These are phyloP conservation scores for Polyplosphaeria fusca DNA, from an alignment of 495 filamentous ascomycete species.

Conservation along the genomic window DNA sequence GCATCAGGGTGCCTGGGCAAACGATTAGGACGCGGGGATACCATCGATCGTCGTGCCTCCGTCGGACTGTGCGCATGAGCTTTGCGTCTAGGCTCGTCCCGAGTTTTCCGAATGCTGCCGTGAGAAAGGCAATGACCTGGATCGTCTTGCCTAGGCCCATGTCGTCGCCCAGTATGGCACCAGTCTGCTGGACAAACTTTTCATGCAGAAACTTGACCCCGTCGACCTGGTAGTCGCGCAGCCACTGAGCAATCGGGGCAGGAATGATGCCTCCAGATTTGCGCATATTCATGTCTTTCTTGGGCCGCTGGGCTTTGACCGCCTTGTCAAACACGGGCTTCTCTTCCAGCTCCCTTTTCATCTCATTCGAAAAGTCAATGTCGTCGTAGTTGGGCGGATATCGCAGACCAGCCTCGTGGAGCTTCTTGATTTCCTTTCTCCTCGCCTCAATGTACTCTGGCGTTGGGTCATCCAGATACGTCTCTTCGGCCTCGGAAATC, in stretches of 20 bases:
- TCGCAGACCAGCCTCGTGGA: constrained; percentile 66
- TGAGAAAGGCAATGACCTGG: constrained; percentile 92
- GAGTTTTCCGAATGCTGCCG: constrained; percentile 90
- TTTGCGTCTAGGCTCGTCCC: constrained; percentile 85
- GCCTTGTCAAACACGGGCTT: constrained; percentile 61
- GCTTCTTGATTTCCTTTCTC: constrained; percentile 51
- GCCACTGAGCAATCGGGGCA: constrained; percentile 85
- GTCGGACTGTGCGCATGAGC: constrained; percentile 85
- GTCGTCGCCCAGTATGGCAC: constrained; percentile 89
- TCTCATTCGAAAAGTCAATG: constrained; percentile 83
- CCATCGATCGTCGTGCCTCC: constrained; percentile 56
- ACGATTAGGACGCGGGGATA: constrained; percentile 85
- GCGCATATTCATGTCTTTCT: constrained; percentile 65
- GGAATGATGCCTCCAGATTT: constrained; percentile 82
- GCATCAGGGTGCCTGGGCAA: constrained; percentile 82
- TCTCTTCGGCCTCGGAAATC: constrained; percentile 41
- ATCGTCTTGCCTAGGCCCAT: constrained; percentile 98
- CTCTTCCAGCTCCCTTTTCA: constrained; percentile 56
- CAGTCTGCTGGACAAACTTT: constrained; percentile 86
- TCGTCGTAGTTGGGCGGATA: constrained; percentile 78
- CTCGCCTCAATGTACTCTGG: constrained; percentile 59
- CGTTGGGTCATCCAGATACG: constrained; percentile 52
- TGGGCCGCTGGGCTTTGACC: constrained; percentile 59
- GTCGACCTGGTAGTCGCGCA: constrained; percentile 86
- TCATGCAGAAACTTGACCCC: constrained; percentile 86